A percentile compares a stretch with the other conserved stretches of the same genome.
Conservation (phyloP, 345 rosid genomes). For the Melastoma malabathricum region DNA sequence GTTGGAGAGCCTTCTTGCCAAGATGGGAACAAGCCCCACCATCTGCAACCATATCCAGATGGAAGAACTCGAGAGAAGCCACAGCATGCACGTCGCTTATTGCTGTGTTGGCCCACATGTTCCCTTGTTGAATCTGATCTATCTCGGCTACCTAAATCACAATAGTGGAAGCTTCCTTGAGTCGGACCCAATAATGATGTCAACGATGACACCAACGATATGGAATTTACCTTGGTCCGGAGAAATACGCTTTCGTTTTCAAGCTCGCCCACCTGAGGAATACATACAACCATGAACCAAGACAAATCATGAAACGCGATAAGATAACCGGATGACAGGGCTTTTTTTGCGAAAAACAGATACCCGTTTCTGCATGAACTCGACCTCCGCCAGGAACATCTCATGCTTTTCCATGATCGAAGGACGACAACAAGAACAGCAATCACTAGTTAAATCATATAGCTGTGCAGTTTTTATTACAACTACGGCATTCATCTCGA, state of each 20-base stretch:
- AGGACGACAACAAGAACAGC: background rate
- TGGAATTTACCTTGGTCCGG: slow-evolving; percentile 50
- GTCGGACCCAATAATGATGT: background rate
- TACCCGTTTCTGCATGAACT: slow-evolving; percentile 90
- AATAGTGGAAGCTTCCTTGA: background rate
- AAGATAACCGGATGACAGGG: no score
- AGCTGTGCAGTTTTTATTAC: background rate
- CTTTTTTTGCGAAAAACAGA: background rate
- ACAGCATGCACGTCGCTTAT: slow-evolving; percentile 74
- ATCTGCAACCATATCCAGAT: slow-evolving; percentile 33
- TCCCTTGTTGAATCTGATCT: slow-evolving; percentile 71
- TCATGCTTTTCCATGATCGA: slow-evolving; percentile 49
- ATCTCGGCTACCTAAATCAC: slow-evolving; percentile 57
- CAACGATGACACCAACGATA: background rate
- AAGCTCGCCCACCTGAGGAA: slow-evolving; percentile 62
- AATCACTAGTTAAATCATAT: slow-evolving; percentile 3
- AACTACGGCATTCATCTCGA: background rate
- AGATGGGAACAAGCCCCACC: slow-evolving; percentile 38
- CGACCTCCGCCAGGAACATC: slow-evolving; percentile 84
- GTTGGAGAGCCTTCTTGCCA: slow-evolving; percentile 73
- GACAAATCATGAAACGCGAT: no score
- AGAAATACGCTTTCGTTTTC: slow-evolving; percentile 76
- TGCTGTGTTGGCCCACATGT: slow-evolving; percentile 58
- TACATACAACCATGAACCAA: no score
- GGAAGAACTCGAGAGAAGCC: slow-evolving; percentile 81